Evolutionary conservation across 2,329 filamentous ascomycete species (phyloP), one percentile per base, ranked within the genome.

Genomic region (Endocalyx cinctus): DNA sequence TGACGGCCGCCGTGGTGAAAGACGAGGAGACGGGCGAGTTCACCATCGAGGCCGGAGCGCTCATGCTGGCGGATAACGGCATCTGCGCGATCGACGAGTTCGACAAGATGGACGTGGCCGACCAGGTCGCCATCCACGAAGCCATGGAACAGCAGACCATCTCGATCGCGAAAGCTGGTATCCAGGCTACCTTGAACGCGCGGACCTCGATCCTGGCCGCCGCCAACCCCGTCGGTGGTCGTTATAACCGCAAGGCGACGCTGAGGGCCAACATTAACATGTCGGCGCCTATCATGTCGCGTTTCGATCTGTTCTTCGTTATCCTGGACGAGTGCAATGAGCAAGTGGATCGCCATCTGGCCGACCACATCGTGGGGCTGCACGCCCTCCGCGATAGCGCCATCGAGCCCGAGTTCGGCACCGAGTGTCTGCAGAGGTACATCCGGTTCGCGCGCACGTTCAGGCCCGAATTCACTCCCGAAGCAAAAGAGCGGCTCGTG

Each of bases 111-210:
- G 92, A 98, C 53, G 85, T 98, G 42, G 80, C 70, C 33, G 92
- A 98, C 59, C 92, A 98, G 66, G 92, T 98, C 35, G 92, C 92
- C 46, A 98, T 98, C 54, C 92, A 98, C 74, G 92, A 98, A 78
- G 92, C 92, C 39, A 98, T 98, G 92, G 92, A 98, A 76, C 92
- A 98, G 69, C 92, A 98, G 64, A 98, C 92, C 5, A 98, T 98
- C 46, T 96, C 88, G 7, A 98, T 98, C 52, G 90, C 92, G 39
- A 98, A 98, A 66, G 92, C 92, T 5, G 92, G 92, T 52, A 98
- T 98, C 38, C 92, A 98, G 59, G 94, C 92, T 4, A 98, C 92
- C 0, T 76, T 98, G 28, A 98, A 98, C 55, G 92, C 92, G 3
- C 80, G 92, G 35, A 96, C 92, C 1, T 92, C 84, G 29, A 97